Percentiles rank a stretch among this genome's conserved stretches.
These are phyloP conservation scores for Torulaspora delbrueckii DNA, from an alignment of 805 yeast genomes.

Conservation along the genomic window DNA sequence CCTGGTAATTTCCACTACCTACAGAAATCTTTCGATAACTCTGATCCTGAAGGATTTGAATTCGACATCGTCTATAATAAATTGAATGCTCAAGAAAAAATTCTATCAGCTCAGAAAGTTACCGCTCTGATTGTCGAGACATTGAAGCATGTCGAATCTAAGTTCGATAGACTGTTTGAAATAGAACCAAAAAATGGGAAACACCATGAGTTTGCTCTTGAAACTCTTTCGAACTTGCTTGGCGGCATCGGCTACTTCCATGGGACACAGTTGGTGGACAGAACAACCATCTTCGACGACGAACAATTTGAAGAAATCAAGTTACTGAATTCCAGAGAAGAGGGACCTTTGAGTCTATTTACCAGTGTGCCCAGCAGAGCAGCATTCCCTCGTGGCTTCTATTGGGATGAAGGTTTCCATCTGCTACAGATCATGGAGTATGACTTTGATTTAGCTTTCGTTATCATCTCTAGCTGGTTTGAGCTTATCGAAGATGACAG, in stretches of 20 bases:
- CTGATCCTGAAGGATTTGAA: conserved; percentile 44
- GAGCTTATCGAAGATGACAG: conserved; percentile 67
- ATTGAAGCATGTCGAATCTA: conserved; percentile 32
- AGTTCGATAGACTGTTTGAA: conserved; percentile 51
- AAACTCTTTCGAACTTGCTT: conserved; percentile 70
- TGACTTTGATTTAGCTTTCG: conserved; percentile 77
- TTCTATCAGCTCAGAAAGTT: conserved; percentile 27
- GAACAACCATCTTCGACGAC: conserved; percentile 62
- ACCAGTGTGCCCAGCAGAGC: conserved; percentile 88
- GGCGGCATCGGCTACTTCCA: conserved; percentile 89
- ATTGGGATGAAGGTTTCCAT: conserved; percentile 99
- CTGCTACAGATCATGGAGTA: conserved; percentile 73
- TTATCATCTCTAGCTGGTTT: conserved; percentile 85
- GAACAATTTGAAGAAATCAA: conserved; percentile 56
- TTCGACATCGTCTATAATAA: conserved; percentile 63
- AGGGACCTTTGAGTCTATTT: conserved; percentile 74
- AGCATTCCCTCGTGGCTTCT: conserved; percentile 93
- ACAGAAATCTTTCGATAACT: conserved; percentile 71
- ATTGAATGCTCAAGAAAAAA: conserved; percentile 40
- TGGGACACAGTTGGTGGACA: conserved; percentile 79
- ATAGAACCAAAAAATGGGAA: conserved; percentile 34
- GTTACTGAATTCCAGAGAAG: conserved; percentile 49
- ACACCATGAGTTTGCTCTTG: conserved; percentile 62
- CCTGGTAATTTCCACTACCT: conserved; percentile 72
- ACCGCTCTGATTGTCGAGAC: conserved; percentile 20